Percentiles rank a stretch among this genome's conserved stretches.
Evolutionary conservation across 345 rosid genomes (phyloP).

Genomic region (Linum trigynum): DNA sequence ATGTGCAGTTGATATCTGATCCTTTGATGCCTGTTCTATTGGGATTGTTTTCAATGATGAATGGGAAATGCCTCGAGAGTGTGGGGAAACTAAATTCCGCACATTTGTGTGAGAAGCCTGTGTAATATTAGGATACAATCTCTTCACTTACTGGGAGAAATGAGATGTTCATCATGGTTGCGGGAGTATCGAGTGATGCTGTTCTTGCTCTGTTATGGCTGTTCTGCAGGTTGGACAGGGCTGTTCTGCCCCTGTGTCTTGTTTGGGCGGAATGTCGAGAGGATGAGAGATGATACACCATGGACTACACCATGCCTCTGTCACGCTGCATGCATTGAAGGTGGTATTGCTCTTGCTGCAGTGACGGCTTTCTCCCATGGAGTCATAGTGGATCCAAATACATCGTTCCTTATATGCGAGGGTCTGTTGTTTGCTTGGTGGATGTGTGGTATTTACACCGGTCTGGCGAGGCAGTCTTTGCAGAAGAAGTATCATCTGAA

Average conservation of each 20-base stretch:
- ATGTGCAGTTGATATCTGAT: too few species aligned
- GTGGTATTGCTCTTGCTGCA: conserved; percentile 67
- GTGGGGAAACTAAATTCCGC: too few species aligned
- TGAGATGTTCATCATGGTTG: background rate
- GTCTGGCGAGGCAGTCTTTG: conserved; percentile 63
- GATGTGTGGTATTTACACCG: conserved; percentile 97
- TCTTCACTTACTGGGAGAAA: background rate
- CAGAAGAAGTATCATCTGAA: conserved; percentile 86
- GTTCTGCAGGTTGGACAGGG: conserved; percentile 64
- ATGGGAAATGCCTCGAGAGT: too few species aligned
- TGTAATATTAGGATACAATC: background rate
- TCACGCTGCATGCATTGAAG: conserved; percentile 76
- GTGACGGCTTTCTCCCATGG: conserved; percentile 62
- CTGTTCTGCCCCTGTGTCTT: conserved; percentile 86
- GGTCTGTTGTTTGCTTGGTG: conserved; percentile 93
- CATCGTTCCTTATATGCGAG: conserved; percentile 75
- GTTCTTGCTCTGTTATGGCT: background rate
- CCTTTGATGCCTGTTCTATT: too few species aligned
- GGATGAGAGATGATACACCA: conserved; percentile 60
- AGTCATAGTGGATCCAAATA: conserved; percentile 43
- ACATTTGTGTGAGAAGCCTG: background rate
- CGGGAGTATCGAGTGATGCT: background rate
- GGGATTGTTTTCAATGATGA: background rate
- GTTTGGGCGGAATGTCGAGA: conserved; percentile 79
- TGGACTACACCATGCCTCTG: conserved; percentile 82